Conservation (phyloP, 192 early-diverging fungal species). For the Coemansia sp. region DNA sequence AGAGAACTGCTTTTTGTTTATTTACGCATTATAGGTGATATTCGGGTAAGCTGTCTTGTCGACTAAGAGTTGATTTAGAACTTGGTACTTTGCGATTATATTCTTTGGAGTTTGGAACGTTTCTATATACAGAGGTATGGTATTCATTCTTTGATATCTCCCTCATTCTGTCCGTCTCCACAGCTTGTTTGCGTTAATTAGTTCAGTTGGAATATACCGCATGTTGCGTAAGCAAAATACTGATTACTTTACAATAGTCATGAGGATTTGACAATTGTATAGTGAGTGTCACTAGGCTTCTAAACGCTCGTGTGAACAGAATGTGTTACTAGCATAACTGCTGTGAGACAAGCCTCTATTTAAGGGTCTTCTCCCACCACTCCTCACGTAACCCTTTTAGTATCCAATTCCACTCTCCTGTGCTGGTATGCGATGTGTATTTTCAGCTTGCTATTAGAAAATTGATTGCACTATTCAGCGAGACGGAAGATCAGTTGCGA, state of each 20-base stretch:
- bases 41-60: not conserved
- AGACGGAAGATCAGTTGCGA: not conserved
- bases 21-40: not conserved
- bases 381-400: conserved; percentile 2
- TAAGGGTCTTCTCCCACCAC: not conserved
- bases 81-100: not conserved
- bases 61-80: not conserved
- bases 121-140: not conserved
- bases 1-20: not conserved
- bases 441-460: not conserved
- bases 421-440: not conserved
- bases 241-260: not conserved
- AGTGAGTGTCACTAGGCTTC: not conserved
- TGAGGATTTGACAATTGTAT: not conserved
- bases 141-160: conserved; percentile 3
- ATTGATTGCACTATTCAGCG: not conserved
- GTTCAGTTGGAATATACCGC: not conserved
- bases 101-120: not conserved
- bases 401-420: not conserved
- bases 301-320: not conserved
- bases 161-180: not conserved
- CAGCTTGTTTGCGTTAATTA: not conserved
- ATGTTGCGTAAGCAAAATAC: not conserved
- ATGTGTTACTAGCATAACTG: conserved; percentile 18
- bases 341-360: conserved; percentile 3